phyloP scores from a whole-genome alignment of 768 basidiomycete species.

The Solioccasus polychromus region DNA sequence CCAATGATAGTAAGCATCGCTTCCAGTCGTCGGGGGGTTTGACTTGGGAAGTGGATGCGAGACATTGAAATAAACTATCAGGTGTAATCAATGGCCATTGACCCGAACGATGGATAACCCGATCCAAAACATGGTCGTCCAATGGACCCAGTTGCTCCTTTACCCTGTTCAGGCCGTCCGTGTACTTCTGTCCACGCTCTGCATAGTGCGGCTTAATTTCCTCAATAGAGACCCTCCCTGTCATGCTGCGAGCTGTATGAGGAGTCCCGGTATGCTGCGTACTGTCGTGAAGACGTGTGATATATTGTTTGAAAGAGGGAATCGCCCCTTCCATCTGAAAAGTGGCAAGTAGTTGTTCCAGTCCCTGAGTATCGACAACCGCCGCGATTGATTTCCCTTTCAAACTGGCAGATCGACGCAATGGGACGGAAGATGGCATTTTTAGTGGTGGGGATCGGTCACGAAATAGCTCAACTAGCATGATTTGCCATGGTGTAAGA shows the following conservation, averaged over 20 bases:
- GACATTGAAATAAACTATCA: not conserved
- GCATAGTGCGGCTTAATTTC: too few relatives aligned
- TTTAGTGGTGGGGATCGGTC: not conserved
- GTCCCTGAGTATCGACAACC: too few relatives aligned
- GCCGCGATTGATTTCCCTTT: too few relatives aligned
- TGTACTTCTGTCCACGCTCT: too few relatives aligned
- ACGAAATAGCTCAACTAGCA: not conserved
- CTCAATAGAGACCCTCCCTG: too few relatives aligned
- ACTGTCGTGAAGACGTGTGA: not conserved
- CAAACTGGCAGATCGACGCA: too few relatives aligned
- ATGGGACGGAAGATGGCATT: not conserved
- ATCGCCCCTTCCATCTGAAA: not conserved
- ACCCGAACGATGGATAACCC: not conserved
- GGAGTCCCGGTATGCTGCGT: too few relatives aligned
- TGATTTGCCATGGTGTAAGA: not conserved
- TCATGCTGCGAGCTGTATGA: too few relatives aligned
- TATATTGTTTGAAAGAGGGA: not conserved
- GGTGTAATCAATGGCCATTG: not conserved
- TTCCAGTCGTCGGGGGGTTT: constrained; percentile 24
- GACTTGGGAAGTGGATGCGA: constrained; percentile 6
- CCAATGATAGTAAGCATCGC: not conserved
- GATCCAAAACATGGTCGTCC: not conserved
- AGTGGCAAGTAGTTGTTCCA: not conserved
- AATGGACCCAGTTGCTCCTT: not conserved
- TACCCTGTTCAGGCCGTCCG: too few relatives aligned